Conservation (phyloP, 1,139 yeast species). For the Geotrichum europaeum region DNA sequence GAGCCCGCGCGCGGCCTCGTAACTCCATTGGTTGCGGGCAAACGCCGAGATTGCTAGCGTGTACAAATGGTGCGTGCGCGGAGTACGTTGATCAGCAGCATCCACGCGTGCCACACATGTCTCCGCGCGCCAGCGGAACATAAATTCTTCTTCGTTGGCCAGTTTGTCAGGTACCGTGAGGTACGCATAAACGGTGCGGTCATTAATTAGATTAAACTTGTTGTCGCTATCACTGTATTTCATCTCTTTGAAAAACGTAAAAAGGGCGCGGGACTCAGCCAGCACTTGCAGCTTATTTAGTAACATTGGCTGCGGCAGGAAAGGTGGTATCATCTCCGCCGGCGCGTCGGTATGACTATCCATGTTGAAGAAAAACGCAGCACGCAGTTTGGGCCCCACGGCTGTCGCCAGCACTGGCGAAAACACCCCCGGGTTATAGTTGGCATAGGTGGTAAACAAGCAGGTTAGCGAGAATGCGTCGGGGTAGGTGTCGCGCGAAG, state of each 20-base stretch:
- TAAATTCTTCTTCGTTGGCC: slow-evolving; percentile 47
- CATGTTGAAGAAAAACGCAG: slow-evolving; percentile 24
- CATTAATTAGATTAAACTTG: slow-evolving; percentile 42
- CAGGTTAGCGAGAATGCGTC: slow-evolving; percentile 30
- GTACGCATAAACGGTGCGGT: slow-evolving; percentile 45
- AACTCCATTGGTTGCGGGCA: slow-evolving; percentile 43
- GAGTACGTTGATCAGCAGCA: slow-evolving; percentile 28
- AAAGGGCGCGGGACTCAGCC: slow-evolving; percentile 74
- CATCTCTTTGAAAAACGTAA: slow-evolving; percentile 48
- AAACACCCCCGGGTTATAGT: slow-evolving; percentile 34
- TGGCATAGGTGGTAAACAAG: slow-evolving; percentile 33
- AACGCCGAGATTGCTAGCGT: slow-evolving; percentile 64
- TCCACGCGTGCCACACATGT: slow-evolving; percentile 33
- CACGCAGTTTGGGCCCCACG: slow-evolving; percentile 29
- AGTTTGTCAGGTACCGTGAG: slow-evolving; percentile 49
- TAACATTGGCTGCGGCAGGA: slow-evolving; percentile 54
- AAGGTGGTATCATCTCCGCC: slow-evolving; percentile 46
- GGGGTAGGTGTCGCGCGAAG: slow-evolving; percentile 34
- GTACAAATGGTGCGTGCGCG: slow-evolving; percentile 52
- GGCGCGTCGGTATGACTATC: slow-evolving; percentile 14
- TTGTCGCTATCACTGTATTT: slow-evolving; percentile 15
- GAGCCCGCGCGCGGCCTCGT: slow-evolving; percentile 53
- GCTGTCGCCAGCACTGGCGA: slow-evolving; percentile 32
- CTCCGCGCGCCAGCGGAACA: slow-evolving; percentile 43
- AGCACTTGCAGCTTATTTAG: slow-evolving; percentile 43